Conservation (phyloP, 306 rosid species). For the Quercus berberidifolia region DNA sequence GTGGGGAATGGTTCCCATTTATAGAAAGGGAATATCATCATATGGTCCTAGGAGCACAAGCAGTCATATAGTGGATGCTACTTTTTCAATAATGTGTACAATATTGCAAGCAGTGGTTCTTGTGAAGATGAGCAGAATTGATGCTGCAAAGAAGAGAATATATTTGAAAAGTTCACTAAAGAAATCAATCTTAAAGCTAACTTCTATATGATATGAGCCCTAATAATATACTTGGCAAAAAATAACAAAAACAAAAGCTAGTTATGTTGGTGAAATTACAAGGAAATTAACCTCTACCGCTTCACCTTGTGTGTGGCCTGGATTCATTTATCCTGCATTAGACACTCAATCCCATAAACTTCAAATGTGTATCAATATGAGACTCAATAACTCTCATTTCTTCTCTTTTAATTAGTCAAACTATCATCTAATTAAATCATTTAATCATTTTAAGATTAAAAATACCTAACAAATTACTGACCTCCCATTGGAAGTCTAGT, state of each 20-base stretch:
- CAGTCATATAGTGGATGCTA: constrained; percentile 8
- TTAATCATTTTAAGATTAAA: too few relatives aligned
- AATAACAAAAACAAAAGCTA: constrained; percentile 53
- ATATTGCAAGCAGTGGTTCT: constrained; percentile 36
- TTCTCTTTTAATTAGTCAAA: too few relatives aligned
- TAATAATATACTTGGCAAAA: too few relatives aligned
- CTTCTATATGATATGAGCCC: constrained; percentile 27
- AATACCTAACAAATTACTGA: too few relatives aligned
- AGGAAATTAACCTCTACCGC: constrained; percentile 27
- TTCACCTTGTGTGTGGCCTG: neutral
- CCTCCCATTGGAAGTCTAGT: too few relatives aligned
- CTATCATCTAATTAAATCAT: neutral
- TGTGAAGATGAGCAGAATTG: constrained; percentile 48
- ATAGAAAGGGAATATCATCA: too few relatives aligned
- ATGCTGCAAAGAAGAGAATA: constrained; percentile 55
- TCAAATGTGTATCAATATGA: too few relatives aligned
- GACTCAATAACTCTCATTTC: too few relatives aligned
- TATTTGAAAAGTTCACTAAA: constrained; percentile 33
- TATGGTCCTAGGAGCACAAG: too few relatives aligned
- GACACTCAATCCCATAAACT: too few relatives aligned
- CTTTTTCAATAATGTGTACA: constrained; percentile 29
- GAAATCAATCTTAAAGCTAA: constrained; percentile 41
- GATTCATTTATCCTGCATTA: too few relatives aligned
- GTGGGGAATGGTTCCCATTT: too few relatives aligned
- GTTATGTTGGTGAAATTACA: constrained; percentile 33